Base-by-base conservation (phyloP, 805 yeast species). In the Sugiyamaella qingdaonensis region DNA sequence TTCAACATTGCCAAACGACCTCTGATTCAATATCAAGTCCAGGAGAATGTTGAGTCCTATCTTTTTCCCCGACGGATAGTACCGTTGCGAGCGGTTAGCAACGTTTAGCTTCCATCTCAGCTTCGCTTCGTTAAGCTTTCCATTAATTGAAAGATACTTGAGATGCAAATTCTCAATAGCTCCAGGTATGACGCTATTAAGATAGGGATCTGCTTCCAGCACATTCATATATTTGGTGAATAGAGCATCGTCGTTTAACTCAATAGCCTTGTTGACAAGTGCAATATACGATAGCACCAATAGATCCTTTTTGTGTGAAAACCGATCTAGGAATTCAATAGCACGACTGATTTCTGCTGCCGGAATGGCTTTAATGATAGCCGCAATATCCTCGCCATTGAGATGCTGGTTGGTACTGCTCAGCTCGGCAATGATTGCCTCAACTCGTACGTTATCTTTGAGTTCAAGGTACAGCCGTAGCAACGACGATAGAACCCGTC, bases 211-310 rank as follows among this genome's bases (percentile, higher is more conserved):
- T 10, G 48, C 46, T 36, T 45, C 48, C 14, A 47, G 44, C 31
- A 32, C 37, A 33, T 43, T 34, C 10, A 55, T 29, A 39, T 52
- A 55, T n/a, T 46, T 35, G 16, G 31, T 35, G 8, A 54, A 56
- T 7, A 42, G 16, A 4, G 39, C 54, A 16, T 29, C 13, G 10
- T 66, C 60, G 19, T 62, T 58, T 32, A 46, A 36, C 29, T 61
- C 59, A 27, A 62, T 61, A 2, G 60, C 61, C 11, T 51, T 54
- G 37, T 60, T 58, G 11, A 66, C 61, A 35, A 67, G 42, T 2
- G 67, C 63, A 10, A 57, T 52, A 32, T 53, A 50, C 10, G 57
- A 50, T 8, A 34, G 39, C 14, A 42, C 21, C 29, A 46, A 29
- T 11, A 14, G 41, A 3, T 37, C 19, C 8, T 13, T 18, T 5